Conservation (phyloP, 1,284 basidiomycete species). For the Tylopilus orsonianus region DNA sequence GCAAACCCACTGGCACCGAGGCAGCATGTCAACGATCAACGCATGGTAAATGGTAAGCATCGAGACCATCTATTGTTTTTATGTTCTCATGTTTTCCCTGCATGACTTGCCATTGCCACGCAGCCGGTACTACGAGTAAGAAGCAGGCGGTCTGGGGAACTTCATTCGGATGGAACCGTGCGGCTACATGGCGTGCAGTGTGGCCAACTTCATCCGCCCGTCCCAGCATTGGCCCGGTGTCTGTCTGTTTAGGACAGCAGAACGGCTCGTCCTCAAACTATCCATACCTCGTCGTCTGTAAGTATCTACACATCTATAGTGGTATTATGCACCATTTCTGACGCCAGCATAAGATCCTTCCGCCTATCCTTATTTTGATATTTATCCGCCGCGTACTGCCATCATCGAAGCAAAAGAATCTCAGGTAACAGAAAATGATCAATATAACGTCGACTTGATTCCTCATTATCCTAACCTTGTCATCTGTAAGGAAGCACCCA, state of each 20-base stretch:
- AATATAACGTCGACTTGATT: constrained; percentile 2
- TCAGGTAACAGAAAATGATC: background rate
- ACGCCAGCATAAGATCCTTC: constrained; percentile 35
- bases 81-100: background rate
- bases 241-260: constrained; percentile 1
- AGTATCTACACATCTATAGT: constrained; percentile 19
- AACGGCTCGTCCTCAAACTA: constrained; percentile 21
- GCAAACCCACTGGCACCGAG: background rate
- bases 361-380: constrained; percentile 47
- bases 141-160: constrained; percentile 16
- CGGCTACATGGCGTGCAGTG: constrained; percentile 18
- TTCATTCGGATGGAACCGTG: constrained; percentile 23
- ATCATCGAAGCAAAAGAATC: background rate
- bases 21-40: background rate
- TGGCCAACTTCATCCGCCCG: constrained; percentile 17
- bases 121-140: background rate
- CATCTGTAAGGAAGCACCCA: constrained; percentile 23
- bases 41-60: constrained; percentile 6
- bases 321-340: constrained; percentile 5
- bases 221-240: background rate
- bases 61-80: background rate
- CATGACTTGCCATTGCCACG: background rate
- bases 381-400: constrained; percentile 38
- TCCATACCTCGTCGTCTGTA: constrained; percentile 37
- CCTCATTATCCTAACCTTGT: constrained; percentile 24